Base-by-base conservation (phyloP, 148 eudicot genomes). In the Talinum fruticosum region DNA sequence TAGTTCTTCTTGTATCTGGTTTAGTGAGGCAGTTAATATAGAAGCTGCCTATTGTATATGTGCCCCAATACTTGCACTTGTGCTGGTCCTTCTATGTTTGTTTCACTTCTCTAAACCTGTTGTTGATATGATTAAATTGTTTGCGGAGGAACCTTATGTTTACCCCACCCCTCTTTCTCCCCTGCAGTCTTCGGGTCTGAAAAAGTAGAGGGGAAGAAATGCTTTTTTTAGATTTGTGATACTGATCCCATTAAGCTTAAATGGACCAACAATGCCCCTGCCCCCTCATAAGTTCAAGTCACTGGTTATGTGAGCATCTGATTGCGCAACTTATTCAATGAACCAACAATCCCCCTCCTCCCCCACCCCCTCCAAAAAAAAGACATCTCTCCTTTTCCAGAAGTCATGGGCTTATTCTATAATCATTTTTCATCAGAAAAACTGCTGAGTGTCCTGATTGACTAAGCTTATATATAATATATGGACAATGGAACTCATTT, bases 81-180 rank as follows among this genome's bases (percentile, higher is more conserved):
- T 44, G 18, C 6, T 34, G 44, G 13, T 30, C 7, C 41, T 10
- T 26, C 2, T 70, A 38, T 70, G 69, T 24, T 61, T 44, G 49
- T 67, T 79, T 79, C 69, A 32, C 24, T 54, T 8, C 68, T 32
- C 34, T 49, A 32, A 69, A 54, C 6, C 23, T 57, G 67, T 45
- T 62, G 53, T 7, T 44, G 37, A 70, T 35, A n/a, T 57, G 29
- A 21, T 28, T 18, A 28, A 62, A 71, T n/a, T 34, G 18, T 14
- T 34, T 69, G n/a, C 19, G 28, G 12, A 37, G 1, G 21, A 35
- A 49, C 16, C 4, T 6, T 41, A 41, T 41, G 45, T 6, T 1
- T 41, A 41, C 10, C 8, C 45, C 45, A 41, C n/a, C n/a, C n/a
- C n/a, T n/a, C n/a, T n/a, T n/a, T n/a, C n/a, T n/a, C n/a, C n/a